Evolutionary conservation across 2,329 filamentous ascomycete species (phyloP).

Genomic region (Polychaeton citri): DNA sequence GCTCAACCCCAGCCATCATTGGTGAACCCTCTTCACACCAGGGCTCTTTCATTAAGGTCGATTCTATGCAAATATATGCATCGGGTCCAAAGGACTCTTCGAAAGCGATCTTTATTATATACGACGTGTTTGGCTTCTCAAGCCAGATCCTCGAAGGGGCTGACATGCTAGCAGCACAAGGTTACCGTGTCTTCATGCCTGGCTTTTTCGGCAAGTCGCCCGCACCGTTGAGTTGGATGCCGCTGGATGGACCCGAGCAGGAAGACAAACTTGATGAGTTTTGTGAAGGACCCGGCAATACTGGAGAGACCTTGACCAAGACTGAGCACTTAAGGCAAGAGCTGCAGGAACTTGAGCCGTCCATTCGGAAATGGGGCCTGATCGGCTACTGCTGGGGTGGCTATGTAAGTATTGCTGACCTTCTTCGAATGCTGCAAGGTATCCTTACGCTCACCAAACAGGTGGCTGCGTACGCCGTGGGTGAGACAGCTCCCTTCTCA

Average conservation of each 20-base stretch:
- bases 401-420: conserved; percentile 1
- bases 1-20: background rate
- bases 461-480: too few species aligned
- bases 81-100: conserved; percentile 1
- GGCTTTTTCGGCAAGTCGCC: conserved; percentile 5
- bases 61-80: background rate
- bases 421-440: too few species aligned
- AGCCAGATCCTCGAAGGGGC: conserved; percentile 4
- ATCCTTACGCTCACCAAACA: too few species aligned
- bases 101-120: conserved; percentile 3
- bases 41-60: background rate
- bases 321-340: background rate
- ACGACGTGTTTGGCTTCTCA: conserved; percentile 5
- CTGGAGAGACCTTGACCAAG: background rate
- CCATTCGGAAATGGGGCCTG: conserved; percentile 1
- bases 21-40: background rate
- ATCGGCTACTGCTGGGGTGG: conserved; percentile 6
- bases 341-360: background rate
- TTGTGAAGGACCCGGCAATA: conserved; percentile 2
- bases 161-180: conserved; percentile 3
- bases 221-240: conserved; percentile 3
- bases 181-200: conserved; percentile 5
- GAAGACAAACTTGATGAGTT: conserved; percentile 3
- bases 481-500: too few species aligned
- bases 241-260: conserved; percentile 1